phyloP scores from a whole-genome alignment of 805 yeast species.

The Ogataea chonburiensis region DNA sequence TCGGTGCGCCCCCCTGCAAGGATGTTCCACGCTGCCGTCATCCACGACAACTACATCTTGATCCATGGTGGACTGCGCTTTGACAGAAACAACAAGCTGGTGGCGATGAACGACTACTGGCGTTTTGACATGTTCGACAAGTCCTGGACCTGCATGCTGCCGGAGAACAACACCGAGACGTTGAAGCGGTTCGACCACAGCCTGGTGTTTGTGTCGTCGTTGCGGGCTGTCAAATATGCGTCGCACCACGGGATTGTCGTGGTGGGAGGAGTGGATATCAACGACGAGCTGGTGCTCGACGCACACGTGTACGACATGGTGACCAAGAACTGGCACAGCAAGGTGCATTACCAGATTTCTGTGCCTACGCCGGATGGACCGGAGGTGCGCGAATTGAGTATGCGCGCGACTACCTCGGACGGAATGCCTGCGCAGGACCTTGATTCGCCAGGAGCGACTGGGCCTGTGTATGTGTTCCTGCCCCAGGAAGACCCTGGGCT shows the following conservation, averaged over 20 bases:
- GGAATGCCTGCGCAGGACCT: constrained; percentile 1
- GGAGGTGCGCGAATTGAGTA: background rate
- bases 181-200: constrained; percentile 51
- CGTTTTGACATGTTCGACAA: constrained; percentile 52
- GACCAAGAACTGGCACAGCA: constrained; percentile 29
- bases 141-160: constrained; percentile 52
- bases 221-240: constrained; percentile 35
- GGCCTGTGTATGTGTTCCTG: constrained; percentile 7
- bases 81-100: constrained; percentile 36
- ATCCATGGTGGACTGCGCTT: constrained; percentile 64
- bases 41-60: constrained; percentile 49
- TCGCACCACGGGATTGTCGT: constrained; percentile 49
- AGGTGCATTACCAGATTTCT: constrained; percentile 8
- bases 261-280: constrained; percentile 51
- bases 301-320: constrained; percentile 47
- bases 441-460: constrained; percentile 16
- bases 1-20: constrained; percentile 43
- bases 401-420: background rate
- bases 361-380: background rate
- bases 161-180: constrained; percentile 30
- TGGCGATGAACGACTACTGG: constrained; percentile 68
- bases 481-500: constrained; percentile 1
- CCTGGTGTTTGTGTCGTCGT: constrained; percentile 40
- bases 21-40: constrained; percentile 57
- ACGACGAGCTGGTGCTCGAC: constrained; percentile 34